Percentiles rank a stretch among this genome's conserved stretches.
Conservation (phyloP, 768 basidiomycete species). For the Inosperma sp. region DNA sequence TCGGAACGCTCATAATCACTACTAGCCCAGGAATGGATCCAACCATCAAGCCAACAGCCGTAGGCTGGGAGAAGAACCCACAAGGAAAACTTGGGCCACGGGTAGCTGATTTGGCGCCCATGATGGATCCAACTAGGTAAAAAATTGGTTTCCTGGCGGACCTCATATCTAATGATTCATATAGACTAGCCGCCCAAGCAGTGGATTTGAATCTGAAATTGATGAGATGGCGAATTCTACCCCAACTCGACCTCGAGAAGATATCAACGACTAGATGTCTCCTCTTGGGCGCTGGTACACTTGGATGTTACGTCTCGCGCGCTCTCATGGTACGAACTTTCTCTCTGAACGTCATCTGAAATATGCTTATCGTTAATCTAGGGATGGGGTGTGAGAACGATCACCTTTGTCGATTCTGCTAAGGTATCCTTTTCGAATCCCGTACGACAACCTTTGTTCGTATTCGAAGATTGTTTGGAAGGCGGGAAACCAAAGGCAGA, state of each 20-base stretch:
- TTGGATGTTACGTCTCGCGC: conserved; percentile 94
- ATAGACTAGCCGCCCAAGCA: conserved; percentile 88
- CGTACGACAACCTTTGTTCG: conserved; percentile 93
- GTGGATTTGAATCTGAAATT: conserved; percentile 97
- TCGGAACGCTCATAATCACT: conserved; percentile 46
- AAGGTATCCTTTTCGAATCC: conserved; percentile 96
- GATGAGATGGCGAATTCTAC: conserved; percentile 97
- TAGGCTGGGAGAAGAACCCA: conserved; percentile 95
- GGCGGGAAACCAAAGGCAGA: conserved; percentile 94
- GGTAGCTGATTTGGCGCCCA: conserved; percentile 85
- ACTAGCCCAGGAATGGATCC: conserved; percentile 11
- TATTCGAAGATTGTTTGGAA: conserved; percentile 87
- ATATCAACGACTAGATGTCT: conserved; percentile 76
- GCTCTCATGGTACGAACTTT: conserved; percentile 69
- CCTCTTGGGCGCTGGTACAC: conserved; percentile 89
- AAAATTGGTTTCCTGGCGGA: neutral
- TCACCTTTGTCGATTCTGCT: conserved; percentile 89
- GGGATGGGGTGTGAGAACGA: conserved; percentile 95
- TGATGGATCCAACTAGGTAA: conserved; percentile 91
- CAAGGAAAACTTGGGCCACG: conserved; percentile 84
- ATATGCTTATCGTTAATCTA: conserved; percentile 24
- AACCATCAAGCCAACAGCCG: conserved; percentile 50
- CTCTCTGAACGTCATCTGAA: neutral
- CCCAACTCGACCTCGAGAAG: conserved; percentile 82
- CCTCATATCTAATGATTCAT: neutral